Evolutionary conservation across 1,284 basidiomycete species (phyloP).

Genomic region (Ceratobasidium sp.): DNA sequence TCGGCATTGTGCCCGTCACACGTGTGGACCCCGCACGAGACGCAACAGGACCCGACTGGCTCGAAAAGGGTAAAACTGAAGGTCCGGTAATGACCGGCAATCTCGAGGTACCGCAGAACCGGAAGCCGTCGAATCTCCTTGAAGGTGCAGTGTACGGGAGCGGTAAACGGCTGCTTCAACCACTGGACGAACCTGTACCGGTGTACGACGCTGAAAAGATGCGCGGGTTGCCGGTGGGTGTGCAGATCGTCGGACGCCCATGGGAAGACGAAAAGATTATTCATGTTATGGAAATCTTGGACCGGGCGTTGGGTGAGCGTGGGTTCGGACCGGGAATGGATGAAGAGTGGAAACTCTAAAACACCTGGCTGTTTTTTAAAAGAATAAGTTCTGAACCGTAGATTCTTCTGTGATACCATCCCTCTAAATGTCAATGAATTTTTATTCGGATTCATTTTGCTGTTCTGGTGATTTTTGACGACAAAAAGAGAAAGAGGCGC

Average conservation of each 20-base stretch:
- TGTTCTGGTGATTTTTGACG: no score
- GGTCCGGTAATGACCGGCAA: slow-evolving; percentile 49
- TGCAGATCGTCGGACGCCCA: slow-evolving; percentile 79
- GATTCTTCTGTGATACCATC: not conserved
- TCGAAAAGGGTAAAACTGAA: slow-evolving; percentile 49
- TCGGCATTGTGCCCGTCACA: slow-evolving; percentile 81
- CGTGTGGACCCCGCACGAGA: slow-evolving; percentile 74
- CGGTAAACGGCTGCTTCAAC: slow-evolving; percentile 47
- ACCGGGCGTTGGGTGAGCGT: slow-evolving; percentile 61
- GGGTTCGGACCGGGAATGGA: slow-evolving; percentile 4
- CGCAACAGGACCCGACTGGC: slow-evolving; percentile 63
- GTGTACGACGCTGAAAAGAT: slow-evolving; percentile 76
- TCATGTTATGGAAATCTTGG: slow-evolving; percentile 81
- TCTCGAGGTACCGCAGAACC: not conserved
- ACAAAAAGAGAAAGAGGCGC: no score
- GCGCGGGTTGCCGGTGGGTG: slow-evolving; percentile 80
- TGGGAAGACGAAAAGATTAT: slow-evolving; percentile 91
- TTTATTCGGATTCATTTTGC: no score
- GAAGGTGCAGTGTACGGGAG: slow-evolving; percentile 64
- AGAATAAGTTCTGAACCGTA: not conserved
- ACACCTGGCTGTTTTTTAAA: not conserved
- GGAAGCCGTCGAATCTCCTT: slow-evolving; percentile 56
- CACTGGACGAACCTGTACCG: slow-evolving; percentile 46
- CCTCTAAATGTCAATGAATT: no score
- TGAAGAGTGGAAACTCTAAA: slow-evolving; percentile 3